Evolutionary conservation across 176 grass and related monocot genomes (phyloP), one percentile per base, ranked within the genome.

Genomic region (Carex kokanica): DNA sequence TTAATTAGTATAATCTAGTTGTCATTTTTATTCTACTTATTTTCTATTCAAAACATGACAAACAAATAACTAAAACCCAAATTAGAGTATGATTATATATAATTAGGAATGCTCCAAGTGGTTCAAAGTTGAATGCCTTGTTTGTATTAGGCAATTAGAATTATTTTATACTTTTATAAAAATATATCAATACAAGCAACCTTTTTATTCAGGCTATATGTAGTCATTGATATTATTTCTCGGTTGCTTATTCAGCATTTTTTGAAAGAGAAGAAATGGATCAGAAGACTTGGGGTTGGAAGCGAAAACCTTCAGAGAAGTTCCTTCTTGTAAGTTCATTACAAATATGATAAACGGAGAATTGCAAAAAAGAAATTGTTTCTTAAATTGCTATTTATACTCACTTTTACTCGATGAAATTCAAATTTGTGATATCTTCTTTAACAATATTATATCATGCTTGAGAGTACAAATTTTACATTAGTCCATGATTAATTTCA

Each of bases 261-360:
- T 64, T 36, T 55, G 45, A 62, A 21, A 57, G 61, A 61, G 68
- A 84, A 36, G 20, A 78, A 58, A 98, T 98, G 96, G 96, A 98
- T 74, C 89, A 84, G 34, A 98, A 98, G 86, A 80, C 91, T 87
- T 98, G 96, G 96, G 80, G 87, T 83, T 98, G 96, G 96, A 98
- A 87, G 90, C 92, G 89, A 74, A 98, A 88, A 77, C 78, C 93
- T 60, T 86, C 91, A 58, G 86, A 90, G 60, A 92, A 91, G 49
- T 84, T 27, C 43, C 79, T 90, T 78, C 64, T 80, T 60, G 73
- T 43, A 94, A 81, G 69, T 77, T 65, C 8, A 85, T 84, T 78
- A 79, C 56, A 47, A 81, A 85, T 69, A 20, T 65, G 38, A 72
- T n/a, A 65, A 16, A 78, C 73, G 9, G 84, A 85, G 64, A 84